Evolutionary conservation across 352 stramenopile species (phyloP), one percentile per base, ranked within the genome.

Genomic region (Phytophthora hybrid): DNA sequence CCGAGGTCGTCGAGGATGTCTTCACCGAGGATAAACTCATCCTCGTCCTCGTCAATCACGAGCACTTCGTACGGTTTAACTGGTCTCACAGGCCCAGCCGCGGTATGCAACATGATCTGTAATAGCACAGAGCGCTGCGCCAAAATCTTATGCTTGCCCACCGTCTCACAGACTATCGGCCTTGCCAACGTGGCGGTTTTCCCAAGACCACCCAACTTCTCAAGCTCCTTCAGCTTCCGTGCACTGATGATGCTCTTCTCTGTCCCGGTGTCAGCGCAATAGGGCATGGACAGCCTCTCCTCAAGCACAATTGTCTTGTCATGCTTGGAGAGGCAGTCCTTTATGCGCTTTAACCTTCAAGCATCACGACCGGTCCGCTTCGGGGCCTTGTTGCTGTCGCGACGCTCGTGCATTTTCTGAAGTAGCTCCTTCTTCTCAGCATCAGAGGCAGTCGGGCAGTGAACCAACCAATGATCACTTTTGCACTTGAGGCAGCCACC

Each of bases 281-380:
- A 74, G 44, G 54, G 46, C 59, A 74, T 74, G 16, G 59, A 65
- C 21, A 74, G 18, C 14, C n/a, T 69, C 31, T 59, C 59, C 26
- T 74, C 46, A 11, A 68, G 29, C n/a, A 73, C 53, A 60, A 69
- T 69, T 5, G n/a, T 57, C 44, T 62, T 74, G 29, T 61, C 26
- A 5, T 74, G 67, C 31, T 63, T 63, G 1, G 34, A 54, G 19
- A 65, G 59, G 47, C 67, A 74, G 31, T 65, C 52, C 10, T 69
- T 60, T 46, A 69, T 69, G 66, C 59, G 66, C 59, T 56, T 65
- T 14, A 65, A 62, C 65, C 49, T 72, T 72, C 56, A 72, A 13
- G 65, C 46, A n/a, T 60, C 32, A 18, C 11, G 5, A n/a, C 8
- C 49, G 5, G 47, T 11, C 41, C 29, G 51, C 16, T 58, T 61